Conservation (phyloP, 192 early-diverging fungal species). For the Coemansia sp. region DNA sequence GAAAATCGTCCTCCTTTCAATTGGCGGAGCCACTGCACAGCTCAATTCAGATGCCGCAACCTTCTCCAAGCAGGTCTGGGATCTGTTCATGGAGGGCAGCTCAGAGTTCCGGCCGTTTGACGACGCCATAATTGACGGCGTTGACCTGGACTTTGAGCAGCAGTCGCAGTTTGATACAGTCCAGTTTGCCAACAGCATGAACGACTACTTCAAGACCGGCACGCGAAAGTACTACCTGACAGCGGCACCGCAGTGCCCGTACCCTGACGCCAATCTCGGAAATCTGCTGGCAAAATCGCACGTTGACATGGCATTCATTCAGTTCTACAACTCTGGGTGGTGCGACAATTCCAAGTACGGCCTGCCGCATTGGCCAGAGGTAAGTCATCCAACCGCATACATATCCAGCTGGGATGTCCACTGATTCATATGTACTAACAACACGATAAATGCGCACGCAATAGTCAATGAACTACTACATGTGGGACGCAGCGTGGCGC, state of each 20-base stretch:
- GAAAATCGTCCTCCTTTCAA: conserved; percentile 71
- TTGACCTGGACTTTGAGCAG: conserved; percentile 73
- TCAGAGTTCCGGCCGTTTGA: conserved; percentile 67
- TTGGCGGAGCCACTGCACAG: conserved; percentile 68
- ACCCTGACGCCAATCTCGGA: conserved; percentile 66
- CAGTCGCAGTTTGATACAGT: conserved; percentile 55
- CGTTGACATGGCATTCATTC: conserved; percentile 69
- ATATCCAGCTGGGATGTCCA: not conserved
- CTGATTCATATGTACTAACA: not conserved
- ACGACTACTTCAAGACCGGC: conserved; percentile 50
- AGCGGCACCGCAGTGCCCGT: conserved; percentile 74
- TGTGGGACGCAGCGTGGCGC: conserved; percentile 59
- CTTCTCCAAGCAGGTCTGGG: conserved; percentile 74
- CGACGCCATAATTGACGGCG: conserved; percentile 69
- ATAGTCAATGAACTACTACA: conserved; percentile 53
- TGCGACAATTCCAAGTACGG: conserved; percentile 54
- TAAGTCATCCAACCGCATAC: conserved; percentile 5
- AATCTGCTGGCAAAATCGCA: conserved; percentile 56
- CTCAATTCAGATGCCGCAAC: conserved; percentile 57
- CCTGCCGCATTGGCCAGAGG: conserved; percentile 46
- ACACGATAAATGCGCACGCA: not conserved
- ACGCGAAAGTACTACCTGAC: conserved; percentile 59
- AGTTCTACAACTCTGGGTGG: conserved; percentile 79
- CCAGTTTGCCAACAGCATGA: conserved; percentile 60
- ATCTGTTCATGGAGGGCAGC: conserved; percentile 70